A percentile compares a stretch with the other conserved stretches of the same genome.
Evolutionary conservation across 1,139 yeast species (phyloP).

Genomic region (Spencermartinsiella ligniputridi): DNA sequence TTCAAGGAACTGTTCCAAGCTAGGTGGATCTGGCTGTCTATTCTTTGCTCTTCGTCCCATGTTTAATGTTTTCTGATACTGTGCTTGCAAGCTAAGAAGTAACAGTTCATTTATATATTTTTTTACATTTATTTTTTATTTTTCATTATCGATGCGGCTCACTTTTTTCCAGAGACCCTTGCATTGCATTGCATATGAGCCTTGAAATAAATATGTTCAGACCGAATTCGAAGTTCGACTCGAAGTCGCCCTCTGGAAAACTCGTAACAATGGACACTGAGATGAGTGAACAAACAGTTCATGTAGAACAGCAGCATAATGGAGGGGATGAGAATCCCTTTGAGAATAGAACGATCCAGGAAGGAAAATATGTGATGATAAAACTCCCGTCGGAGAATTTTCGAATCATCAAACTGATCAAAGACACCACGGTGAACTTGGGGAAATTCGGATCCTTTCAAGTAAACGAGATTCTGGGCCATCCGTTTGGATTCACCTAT

Average conservation of each 20-base stretch:
- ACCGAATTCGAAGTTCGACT: no score
- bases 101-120: no score
- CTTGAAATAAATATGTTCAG: no score
- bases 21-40: slow-evolving; percentile 87
- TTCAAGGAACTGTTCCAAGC: slow-evolving; percentile 74
- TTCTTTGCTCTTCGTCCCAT: slow-evolving; percentile 94
- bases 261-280: background rate
- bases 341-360: slow-evolving; percentile 31
- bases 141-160: no score
- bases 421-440: slow-evolving; percentile 57
- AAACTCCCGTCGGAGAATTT: slow-evolving; percentile 77
- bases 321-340: slow-evolving; percentile 3
- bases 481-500: slow-evolving; percentile 82
- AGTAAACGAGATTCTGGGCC: slow-evolving; percentile 72
- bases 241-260: no score
- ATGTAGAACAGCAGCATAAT: background rate
- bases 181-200: no score
- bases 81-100: no score
- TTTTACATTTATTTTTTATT: no score
- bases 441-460: slow-evolving; percentile 90
- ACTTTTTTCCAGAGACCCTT: no score
- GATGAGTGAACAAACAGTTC: background rate
- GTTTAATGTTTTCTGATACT: no score
- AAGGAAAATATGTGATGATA: slow-evolving; percentile 59
- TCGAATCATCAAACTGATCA: slow-evolving; percentile 61